These are phyloP conservation scores for Yarrowia phangngaensis DNA, from an alignment of 805 yeast species.

Conservation along the genomic window DNA sequence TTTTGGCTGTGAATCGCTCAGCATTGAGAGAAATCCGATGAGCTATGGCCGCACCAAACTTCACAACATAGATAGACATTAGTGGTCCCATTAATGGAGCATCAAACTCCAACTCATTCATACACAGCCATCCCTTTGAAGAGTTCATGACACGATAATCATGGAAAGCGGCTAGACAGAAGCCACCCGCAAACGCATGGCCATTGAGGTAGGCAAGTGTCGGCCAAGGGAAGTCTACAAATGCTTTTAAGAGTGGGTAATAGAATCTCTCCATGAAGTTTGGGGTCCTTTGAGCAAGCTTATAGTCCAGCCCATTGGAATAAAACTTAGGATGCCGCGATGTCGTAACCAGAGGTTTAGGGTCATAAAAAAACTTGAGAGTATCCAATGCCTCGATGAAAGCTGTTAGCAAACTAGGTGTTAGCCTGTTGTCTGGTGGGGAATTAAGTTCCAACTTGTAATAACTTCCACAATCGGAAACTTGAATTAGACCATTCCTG, in stretches of 20 bases:
- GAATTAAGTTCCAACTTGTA: conserved; percentile 37
- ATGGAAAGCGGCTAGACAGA: conserved; percentile 41
- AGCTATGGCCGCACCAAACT: conserved; percentile 35
- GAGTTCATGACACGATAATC: conserved; percentile 45
- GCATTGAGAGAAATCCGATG: conserved; percentile 39
- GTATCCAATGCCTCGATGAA: conserved; percentile 38
- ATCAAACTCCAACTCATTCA: conserved; percentile 43
- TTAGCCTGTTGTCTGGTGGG: conserved; percentile 42
- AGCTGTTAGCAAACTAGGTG: conserved; percentile 38
- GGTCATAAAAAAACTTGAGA: conserved; percentile 33
- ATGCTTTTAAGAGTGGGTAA: conserved; percentile 38
- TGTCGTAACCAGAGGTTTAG: conserved; percentile 40
- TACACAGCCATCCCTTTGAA: conserved; percentile 40
- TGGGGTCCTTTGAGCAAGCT: conserved; percentile 38
- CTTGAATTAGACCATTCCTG: too few species aligned
- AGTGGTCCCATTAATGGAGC: conserved; percentile 41
- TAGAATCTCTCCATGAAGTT: conserved; percentile 38
- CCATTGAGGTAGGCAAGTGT: conserved; percentile 43
- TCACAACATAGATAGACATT: conserved; percentile 38
- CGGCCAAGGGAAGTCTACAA: conserved; percentile 43
- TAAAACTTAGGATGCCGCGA: conserved; percentile 41
- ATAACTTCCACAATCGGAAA: too few species aligned
- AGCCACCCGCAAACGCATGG: conserved; percentile 45
- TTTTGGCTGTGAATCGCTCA: conserved; percentile 38
- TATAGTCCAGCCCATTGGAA: conserved; percentile 43